These are phyloP conservation scores for Fusarium sp. DNA, from an alignment of 2,329 filamentous ascomycete species.

Conservation along the genomic window DNA sequence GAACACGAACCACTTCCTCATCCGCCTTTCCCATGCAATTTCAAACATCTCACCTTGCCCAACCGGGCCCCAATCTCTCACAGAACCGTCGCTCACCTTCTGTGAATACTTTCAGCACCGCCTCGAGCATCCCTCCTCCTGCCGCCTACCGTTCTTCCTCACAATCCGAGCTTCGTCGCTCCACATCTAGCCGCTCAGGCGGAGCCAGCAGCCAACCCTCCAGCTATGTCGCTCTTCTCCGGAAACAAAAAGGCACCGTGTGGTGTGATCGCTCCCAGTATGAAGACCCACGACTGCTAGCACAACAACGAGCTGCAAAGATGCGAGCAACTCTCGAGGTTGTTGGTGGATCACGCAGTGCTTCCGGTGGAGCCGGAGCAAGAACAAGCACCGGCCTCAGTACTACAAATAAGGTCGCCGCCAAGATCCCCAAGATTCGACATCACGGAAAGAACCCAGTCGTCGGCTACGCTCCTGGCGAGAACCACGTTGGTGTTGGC, in stretches of 20 bases:
- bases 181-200: conserved; percentile 80
- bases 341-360: conserved; percentile 64
- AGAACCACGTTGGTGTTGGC: conserved; percentile 75
- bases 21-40: conserved; percentile 56
- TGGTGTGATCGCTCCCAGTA: conserved; percentile 96
- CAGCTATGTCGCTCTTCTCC: conserved; percentile 95
- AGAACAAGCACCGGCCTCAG: conserved; percentile 71
- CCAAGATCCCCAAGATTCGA: conserved; percentile 91
- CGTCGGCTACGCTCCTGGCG: conserved; percentile 79
- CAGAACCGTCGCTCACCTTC: conserved; percentile 67
- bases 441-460: conserved; percentile 84
- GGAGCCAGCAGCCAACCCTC: conserved; percentile 62
- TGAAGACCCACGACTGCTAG: conserved; percentile 84
- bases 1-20: conserved; percentile 65
- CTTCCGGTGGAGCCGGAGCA: conserved; percentile 44
- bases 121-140: conserved; percentile 71
- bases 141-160: conserved; percentile 65
- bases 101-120: conserved; percentile 74
- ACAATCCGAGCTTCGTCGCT: conserved; percentile 71
- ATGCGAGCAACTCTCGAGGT: conserved; percentile 86
- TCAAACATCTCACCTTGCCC: conserved; percentile 44
- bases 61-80: conserved; percentile 43
- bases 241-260: conserved; percentile 96
- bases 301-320: conserved; percentile 87
- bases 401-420: conserved; percentile 71